phyloP scores from a whole-genome alignment of 1,139 yeast species.

The Lipomyces yarrowii region DNA sequence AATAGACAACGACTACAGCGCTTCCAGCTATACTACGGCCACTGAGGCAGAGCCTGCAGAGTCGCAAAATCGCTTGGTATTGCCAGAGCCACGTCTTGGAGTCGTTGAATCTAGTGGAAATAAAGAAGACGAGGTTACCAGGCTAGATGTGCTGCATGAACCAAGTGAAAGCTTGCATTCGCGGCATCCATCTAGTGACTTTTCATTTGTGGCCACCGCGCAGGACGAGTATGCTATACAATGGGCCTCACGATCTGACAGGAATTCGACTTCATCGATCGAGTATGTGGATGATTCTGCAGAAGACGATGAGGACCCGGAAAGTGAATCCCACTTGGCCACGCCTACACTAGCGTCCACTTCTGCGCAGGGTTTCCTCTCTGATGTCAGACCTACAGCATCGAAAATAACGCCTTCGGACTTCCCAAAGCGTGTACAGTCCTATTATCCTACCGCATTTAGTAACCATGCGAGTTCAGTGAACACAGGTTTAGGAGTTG shows the following conservation, averaged over 20 bases:
- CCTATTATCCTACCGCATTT: slow-evolving; percentile 19
- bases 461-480: background rate
- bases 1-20: background rate
- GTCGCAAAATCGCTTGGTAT: background rate
- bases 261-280: slow-evolving; percentile 22
- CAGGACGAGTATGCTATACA: slow-evolving; percentile 18
- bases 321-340: background rate
- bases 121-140: background rate
- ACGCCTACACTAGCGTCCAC: background rate
- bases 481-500: slow-evolving; percentile 11
- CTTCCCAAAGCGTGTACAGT: slow-evolving; percentile 24
- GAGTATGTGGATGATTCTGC: slow-evolving; percentile 23
- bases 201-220: slow-evolving; percentile 18
- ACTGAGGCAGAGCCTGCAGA: background rate
- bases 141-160: background rate
- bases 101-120: background rate
- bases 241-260: slow-evolving; percentile 16
- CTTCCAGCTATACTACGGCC: background rate
- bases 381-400: background rate
- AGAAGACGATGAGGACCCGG: slow-evolving; percentile 12
- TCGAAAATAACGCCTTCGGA: slow-evolving; percentile 9
- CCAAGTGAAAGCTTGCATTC: background rate
- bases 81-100: background rate
- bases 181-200: slow-evolving; percentile 14
- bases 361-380: background rate